These are phyloP conservation scores for Haematococcus sp. DNA, from an alignment of 139 green algal species.

Conservation along the genomic window DNA sequence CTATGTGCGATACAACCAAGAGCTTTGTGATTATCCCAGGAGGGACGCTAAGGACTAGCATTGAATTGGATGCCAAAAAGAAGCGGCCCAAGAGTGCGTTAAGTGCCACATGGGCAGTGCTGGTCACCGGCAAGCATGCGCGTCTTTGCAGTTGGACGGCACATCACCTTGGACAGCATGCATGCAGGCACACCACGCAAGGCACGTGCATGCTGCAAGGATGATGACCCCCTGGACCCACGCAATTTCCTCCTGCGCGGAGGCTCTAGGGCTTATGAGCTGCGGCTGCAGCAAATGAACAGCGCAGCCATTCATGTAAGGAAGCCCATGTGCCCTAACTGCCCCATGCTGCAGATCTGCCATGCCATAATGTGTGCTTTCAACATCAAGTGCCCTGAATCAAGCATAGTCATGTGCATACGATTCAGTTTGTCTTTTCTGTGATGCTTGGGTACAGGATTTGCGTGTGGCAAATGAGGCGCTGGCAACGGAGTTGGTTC, in stretches of 20 bases:
- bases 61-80: no score
- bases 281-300: constrained; percentile 11
- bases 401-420: background rate
- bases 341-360: no score
- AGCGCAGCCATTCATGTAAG: constrained; percentile 8
- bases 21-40: no score
- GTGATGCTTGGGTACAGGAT: constrained; percentile 7
- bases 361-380: no score
- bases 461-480: constrained; percentile 17
- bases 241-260: constrained; percentile 2
- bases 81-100: no score
- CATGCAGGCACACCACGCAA: constrained; percentile 4
- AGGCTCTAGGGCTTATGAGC: background rate
- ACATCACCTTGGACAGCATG: background rate
- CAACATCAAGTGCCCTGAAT: no score
- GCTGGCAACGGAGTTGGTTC: constrained; percentile 13
- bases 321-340: no score
- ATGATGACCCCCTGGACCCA: background rate
- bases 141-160: no score
- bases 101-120: no score
- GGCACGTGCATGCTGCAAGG: background rate
- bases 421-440: background rate
- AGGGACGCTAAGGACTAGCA: no score
- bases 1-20: no score
- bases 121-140: no score